These are phyloP conservation scores for Candida glucosophila DNA, from an alignment of 1,139 yeast genomes.

Conservation along the genomic window DNA sequence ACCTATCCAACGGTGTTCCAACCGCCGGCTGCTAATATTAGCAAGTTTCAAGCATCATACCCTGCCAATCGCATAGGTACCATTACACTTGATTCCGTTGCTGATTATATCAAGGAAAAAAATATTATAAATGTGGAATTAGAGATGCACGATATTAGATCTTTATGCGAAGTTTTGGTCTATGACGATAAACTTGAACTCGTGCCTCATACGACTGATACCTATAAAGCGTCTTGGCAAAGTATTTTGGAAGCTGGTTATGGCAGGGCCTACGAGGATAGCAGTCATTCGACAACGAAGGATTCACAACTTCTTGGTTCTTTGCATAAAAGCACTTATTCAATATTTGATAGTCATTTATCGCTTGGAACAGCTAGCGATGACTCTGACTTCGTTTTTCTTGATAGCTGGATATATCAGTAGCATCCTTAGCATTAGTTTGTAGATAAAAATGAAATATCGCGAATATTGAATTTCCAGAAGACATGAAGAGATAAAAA, in stretches of 20 bases:
- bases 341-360: constrained; percentile 27
- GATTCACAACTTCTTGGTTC: too few species aligned
- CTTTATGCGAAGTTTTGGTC: constrained; percentile 80
- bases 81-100: constrained; percentile 67
- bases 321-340: too few species aligned
- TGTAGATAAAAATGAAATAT: too few species aligned
- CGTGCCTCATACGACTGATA: constrained; percentile 36
- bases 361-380: constrained; percentile 23
- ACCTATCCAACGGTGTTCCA: constrained; percentile 70
- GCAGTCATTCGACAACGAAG: too few species aligned
- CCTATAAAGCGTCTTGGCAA: constrained; percentile 52
- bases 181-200: constrained; percentile 81
- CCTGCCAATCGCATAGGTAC: constrained; percentile 52
- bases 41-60: constrained; percentile 31
- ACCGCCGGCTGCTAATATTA: constrained; percentile 16
- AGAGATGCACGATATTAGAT: constrained; percentile 62
- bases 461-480: too few species aligned
- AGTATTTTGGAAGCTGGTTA: constrained; percentile 57
- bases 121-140: constrained; percentile 80
- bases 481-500: too few species aligned
- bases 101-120: constrained; percentile 64
- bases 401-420: constrained; percentile 33
- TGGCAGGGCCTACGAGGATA: constrained; percentile 30
- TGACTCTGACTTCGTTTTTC: constrained; percentile 27
- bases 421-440: too few species aligned